A percentile compares a stretch with the other conserved stretches of the same genome.
Conservation (phyloP, 805 yeast genomes). For the Clavispora santaluciae region DNA sequence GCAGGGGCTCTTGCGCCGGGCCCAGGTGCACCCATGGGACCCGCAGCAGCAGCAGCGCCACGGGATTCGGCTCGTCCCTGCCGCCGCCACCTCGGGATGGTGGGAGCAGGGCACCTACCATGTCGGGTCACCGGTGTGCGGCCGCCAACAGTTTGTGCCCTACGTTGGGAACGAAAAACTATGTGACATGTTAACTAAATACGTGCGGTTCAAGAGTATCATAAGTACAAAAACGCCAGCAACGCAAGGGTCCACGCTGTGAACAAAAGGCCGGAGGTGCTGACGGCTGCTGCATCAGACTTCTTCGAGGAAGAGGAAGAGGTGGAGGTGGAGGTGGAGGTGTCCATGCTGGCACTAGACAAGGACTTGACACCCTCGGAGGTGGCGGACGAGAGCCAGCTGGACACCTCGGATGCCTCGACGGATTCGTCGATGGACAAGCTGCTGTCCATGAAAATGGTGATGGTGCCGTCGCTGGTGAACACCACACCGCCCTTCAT, state of each 20-base stretch:
- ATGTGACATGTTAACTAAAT: conserved; percentile 7
- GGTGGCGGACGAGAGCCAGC: conserved; percentile 42
- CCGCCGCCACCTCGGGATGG: background rate
- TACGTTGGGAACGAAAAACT: conserved; percentile 13
- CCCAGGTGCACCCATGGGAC: background rate
- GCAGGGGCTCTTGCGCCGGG: conserved; percentile 1
- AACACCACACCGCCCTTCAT: conserved; percentile 74
- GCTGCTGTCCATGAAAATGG: conserved; percentile 55
- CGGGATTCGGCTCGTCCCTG: background rate
- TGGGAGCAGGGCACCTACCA: background rate
- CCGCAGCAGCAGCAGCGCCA: too few relatives aligned
- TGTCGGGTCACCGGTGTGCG: background rate
- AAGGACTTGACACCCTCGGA: conserved; percentile 20
- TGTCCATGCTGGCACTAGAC: conserved; percentile 22
- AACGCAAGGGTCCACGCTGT: conserved; percentile 9
- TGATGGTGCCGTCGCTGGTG: conserved; percentile 53
- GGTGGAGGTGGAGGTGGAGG: conserved; percentile 13
- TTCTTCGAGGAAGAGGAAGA: conserved; percentile 19
- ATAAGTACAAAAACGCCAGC: conserved; percentile 10
- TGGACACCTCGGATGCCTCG: conserved; percentile 36
- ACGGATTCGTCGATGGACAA: conserved; percentile 47
- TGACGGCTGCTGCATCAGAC: conserved; percentile 14
- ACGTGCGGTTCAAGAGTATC: conserved; percentile 3
- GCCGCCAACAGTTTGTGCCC: conserved; percentile 10
- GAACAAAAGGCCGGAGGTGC: conserved; percentile 9